A percentile compares a stretch with the other conserved stretches of the same genome.
Conservation (phyloP, 2,329 filamentous ascomycete species). For the Chrysoporthe austroafricana region DNA sequence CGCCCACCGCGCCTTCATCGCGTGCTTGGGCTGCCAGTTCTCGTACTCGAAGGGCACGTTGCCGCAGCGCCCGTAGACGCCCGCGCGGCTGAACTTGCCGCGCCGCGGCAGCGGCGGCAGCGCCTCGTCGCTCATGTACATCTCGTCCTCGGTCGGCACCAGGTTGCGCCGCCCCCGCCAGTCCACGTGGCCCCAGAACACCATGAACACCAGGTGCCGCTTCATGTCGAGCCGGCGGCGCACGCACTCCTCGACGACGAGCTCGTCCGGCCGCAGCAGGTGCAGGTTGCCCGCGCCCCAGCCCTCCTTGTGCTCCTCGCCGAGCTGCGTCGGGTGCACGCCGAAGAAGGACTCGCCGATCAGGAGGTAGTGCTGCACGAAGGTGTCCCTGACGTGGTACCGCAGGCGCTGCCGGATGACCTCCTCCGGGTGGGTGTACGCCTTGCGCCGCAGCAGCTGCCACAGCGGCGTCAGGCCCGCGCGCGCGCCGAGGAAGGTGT, state of each 20-base stretch:
- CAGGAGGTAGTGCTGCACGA: constrained; percentile 44
- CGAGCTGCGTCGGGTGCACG: constrained; percentile 57
- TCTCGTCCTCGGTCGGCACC: constrained; percentile 53
- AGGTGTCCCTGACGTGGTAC: constrained; percentile 43
- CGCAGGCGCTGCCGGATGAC: constrained; percentile 61
- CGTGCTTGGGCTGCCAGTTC: constrained; percentile 51
- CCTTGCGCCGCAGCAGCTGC: constrained; percentile 61
- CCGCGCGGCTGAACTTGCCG: constrained; percentile 14
- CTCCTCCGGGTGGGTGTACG: constrained; percentile 46
- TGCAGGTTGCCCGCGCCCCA: constrained; percentile 54
- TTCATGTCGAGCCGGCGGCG: constrained; percentile 57
- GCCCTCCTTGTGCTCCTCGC: constrained; percentile 56
- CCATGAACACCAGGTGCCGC: constrained; percentile 57
- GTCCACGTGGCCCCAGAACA: constrained; percentile 66
- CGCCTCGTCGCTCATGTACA: constrained; percentile 56
- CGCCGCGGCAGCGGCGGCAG: constrained; percentile 27
- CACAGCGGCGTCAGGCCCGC: constrained; percentile 57
- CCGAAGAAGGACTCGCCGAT: constrained; percentile 44
- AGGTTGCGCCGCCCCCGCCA: constrained; percentile 54
- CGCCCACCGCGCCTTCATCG: constrained; percentile 49
- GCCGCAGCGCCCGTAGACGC: constrained; percentile 33
- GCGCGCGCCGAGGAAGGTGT: constrained; percentile 64
- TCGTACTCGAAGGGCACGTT: constrained; percentile 38
- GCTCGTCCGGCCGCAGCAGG: constrained; percentile 60
- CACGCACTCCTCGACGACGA: constrained; percentile 60